phyloP scores from a whole-genome alignment of 73 alveolate genomes.

The Uronychia binucleata region DNA sequence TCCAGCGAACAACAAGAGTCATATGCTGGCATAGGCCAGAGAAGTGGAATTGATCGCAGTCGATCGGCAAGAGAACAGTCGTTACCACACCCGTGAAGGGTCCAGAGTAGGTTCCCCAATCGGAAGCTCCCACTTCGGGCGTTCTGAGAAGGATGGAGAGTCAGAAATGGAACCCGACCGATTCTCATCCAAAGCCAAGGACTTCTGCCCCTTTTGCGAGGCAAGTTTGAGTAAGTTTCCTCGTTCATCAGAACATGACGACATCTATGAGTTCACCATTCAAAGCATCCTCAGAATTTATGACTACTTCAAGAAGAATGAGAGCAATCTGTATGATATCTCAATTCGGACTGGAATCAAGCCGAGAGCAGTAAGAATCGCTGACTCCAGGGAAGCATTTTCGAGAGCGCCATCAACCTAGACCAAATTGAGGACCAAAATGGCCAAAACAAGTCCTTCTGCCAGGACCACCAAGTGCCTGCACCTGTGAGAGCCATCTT shows the following conservation, averaged over 20 bases:
- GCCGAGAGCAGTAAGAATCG: background rate
- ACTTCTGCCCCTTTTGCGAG: background rate
- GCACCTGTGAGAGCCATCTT: background rate
- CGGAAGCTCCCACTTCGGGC: too few relatives aligned
- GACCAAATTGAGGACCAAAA: background rate
- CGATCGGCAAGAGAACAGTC: background rate
- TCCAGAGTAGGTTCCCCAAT: background rate
- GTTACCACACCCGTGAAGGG: background rate
- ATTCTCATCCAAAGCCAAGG: background rate
- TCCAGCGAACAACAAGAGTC: background rate
- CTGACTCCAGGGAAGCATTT: background rate
- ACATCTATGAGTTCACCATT: background rate
- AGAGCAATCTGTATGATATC: background rate
- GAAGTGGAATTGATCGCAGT: background rate
- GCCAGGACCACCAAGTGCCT: conserved; percentile 9
- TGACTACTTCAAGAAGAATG: background rate
- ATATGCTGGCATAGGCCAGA: background rate
- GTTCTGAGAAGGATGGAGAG: background rate
- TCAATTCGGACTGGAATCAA: background rate
- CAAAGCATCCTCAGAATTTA: background rate
- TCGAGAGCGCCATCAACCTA: background rate
- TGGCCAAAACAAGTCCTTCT: background rate
- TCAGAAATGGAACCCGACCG: background rate
- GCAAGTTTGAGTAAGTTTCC: background rate
- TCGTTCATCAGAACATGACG: background rate